Evolutionary conservation across 208 protist genomes (phyloP), one percentile per base, ranked within the genome.

Genomic region (Leishmania amazonensis): DNA sequence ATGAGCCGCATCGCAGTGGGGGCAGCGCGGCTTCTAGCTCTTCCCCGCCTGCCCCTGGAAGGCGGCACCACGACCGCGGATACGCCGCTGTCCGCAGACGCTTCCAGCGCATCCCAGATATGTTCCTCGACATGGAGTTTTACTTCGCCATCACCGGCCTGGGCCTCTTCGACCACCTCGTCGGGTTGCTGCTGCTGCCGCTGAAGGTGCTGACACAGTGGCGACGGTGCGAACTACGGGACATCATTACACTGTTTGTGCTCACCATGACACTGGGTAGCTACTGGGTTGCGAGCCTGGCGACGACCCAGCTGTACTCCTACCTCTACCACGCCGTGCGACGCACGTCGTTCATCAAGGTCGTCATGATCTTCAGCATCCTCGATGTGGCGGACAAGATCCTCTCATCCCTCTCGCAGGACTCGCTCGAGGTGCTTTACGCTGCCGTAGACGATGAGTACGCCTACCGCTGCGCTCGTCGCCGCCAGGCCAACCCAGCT

Each of bases 341-440:
- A 19, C 78, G 78, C 70, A 81, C 78, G 38, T 75, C 65, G 53
- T 75, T 95, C 31, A 95, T 99, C 74, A 99, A 99, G 83, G 85
- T 99, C 21, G 98, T 99, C 80, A 97, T 99, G 47, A 93, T 99
- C n/a, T 99, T 96, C 76, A 98, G 97, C 87, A 91, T 98, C 53
- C 84, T 99, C 19, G 98, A 98, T 51, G 86, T 97, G 40, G 90
- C 94, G 73, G 98, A 99, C 83, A 97, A 93, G 81, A 84, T 99
- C 28, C 96, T 96, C 60, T 89, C 87, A 31, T 96, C 94, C 19
- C 89, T 99, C 47, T 97, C 94, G 31, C 95, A 98, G 77, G 98
- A 99, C 84, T 90, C 96, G 6, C 78, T 81, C 35, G 68, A 81
- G 53, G 85, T 97, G 28, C 76, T 99, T 3, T 98, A 89, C 79